Conservation (phyloP, 345 rosid species). For the Isatis tinctoria region DNA sequence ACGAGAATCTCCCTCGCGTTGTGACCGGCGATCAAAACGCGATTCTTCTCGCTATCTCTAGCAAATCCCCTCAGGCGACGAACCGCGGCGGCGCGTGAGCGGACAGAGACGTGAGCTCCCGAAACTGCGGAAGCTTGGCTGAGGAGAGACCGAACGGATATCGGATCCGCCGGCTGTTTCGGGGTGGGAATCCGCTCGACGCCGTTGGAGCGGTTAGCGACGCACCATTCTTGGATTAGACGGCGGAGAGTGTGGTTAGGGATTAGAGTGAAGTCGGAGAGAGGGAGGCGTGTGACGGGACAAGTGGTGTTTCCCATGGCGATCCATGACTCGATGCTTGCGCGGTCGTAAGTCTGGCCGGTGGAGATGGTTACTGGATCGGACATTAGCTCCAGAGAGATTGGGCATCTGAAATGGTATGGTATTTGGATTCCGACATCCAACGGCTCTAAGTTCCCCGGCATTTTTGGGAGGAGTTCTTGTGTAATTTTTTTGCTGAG, state of each 20-base stretch:
- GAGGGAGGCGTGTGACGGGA: constrained; percentile 78
- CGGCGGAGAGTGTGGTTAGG: constrained; percentile 99
- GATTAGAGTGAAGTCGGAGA: constrained; percentile 77
- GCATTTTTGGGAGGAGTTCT: constrained; percentile 36
- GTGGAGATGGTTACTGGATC: constrained; percentile 92
- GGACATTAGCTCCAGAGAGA: constrained; percentile 92
- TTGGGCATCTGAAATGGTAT: constrained; percentile 93
- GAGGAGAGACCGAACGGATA: constrained; percentile 53
- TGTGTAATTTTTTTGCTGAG: background rate
- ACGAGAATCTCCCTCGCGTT: constrained; percentile 48
- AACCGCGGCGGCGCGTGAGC: constrained; percentile 65
- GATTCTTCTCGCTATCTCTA: constrained; percentile 84
- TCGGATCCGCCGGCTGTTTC: constrained; percentile 92
- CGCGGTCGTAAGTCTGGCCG: constrained; percentile 95
- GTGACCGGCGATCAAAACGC: constrained; percentile 55
- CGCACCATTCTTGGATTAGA: constrained; percentile 97
- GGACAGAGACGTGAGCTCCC: constrained; percentile 27
- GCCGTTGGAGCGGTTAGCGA: constrained; percentile 75
- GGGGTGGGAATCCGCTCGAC: constrained; percentile 89
- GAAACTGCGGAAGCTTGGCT: constrained; percentile 54
- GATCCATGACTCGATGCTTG: constrained; percentile 95
- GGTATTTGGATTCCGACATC: constrained; percentile 78
- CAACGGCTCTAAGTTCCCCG: constrained; percentile 68
- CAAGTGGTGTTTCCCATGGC: constrained; percentile 91
- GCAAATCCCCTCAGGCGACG: constrained; percentile 81